Conservation (phyloP, 108 stramenopile genomes). For the Skeletonema marinoi region DNA sequence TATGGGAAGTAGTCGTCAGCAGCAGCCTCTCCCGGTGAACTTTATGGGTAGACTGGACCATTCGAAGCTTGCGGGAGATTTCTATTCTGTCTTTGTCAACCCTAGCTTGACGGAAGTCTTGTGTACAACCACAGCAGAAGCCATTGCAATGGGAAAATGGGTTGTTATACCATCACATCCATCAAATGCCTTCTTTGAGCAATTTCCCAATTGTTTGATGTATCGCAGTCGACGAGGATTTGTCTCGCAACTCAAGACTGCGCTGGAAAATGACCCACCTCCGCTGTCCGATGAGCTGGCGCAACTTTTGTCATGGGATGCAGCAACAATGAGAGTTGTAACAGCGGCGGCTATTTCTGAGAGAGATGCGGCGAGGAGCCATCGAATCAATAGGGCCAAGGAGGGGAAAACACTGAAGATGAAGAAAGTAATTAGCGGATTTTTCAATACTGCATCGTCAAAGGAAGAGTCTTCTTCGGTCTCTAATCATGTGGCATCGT, state of each 20-base stretch:
- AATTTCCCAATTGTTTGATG: constrained; percentile 75
- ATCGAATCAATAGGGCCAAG: constrained; percentile 40
- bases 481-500: neutral
- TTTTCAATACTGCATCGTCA: constrained; percentile 3
- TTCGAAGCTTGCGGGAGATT: constrained; percentile 40
- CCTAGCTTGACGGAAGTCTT: constrained; percentile 80
- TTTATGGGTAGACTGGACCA: constrained; percentile 76
- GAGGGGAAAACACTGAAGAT: constrained; percentile 30
- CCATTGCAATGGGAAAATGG: constrained; percentile 86
- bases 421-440: constrained; percentile 32
- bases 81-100: constrained; percentile 81
- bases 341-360: constrained; percentile 55
- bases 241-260: constrained; percentile 53
- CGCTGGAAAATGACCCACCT: constrained; percentile 59
- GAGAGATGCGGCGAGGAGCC: constrained; percentile 56
- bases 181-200: constrained; percentile 73
- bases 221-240: constrained; percentile 60
- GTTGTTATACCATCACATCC: constrained; percentile 79
- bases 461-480: neutral
- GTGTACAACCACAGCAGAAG: constrained; percentile 88
- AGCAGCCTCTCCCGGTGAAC: constrained; percentile 56
- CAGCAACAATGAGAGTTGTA: constrained; percentile 71
- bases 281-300: constrained; percentile 35
- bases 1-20: constrained; percentile 8
- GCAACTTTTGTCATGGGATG: constrained; percentile 69